These are phyloP conservation scores for Achlya hypogyna DNA, from an alignment of 352 stramenopile genomes.

Conservation along the genomic window DNA sequence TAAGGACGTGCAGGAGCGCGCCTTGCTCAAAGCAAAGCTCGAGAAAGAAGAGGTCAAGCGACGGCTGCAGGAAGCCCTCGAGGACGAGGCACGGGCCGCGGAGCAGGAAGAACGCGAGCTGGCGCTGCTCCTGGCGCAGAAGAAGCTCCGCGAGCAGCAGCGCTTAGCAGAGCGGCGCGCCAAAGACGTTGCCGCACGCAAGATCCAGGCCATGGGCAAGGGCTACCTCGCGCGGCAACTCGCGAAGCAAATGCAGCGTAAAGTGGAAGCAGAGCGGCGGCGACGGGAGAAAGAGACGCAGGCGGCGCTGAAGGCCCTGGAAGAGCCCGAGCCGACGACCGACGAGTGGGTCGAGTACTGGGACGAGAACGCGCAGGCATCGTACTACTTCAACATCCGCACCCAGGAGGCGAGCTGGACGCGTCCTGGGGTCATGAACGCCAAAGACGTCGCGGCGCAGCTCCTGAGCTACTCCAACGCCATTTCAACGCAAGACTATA, in stretches of 20 bases:
- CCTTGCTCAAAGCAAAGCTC: slow-evolving; percentile 44
- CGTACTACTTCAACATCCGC: slow-evolving; percentile 84
- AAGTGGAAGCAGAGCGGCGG: slow-evolving; percentile 57
- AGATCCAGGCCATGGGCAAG: slow-evolving; percentile 45
- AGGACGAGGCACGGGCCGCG: slow-evolving; percentile 46
- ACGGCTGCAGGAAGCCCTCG: slow-evolving; percentile 55
- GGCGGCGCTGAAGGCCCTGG: slow-evolving; percentile 41
- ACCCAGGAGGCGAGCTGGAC: slow-evolving; percentile 85
- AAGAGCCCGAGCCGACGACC: slow-evolving; percentile 6
- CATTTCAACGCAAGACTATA: slow-evolving; percentile 33
- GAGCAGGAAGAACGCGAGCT: slow-evolving; percentile 69
- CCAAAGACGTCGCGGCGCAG: slow-evolving; percentile 8
- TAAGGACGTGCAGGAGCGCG: slow-evolving; percentile 45
- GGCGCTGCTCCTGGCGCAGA: slow-evolving; percentile 66
- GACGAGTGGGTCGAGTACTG: slow-evolving; percentile 84
- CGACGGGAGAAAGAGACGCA: slow-evolving; percentile 45
- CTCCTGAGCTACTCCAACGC: slow-evolving; percentile 18
- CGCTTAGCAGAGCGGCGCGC: slow-evolving; percentile 38
- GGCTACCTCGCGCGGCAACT: slow-evolving; percentile 48
- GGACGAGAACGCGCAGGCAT: slow-evolving; percentile 82
- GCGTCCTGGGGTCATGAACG: slow-evolving; percentile 15
- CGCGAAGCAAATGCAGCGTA: slow-evolving; percentile 42
- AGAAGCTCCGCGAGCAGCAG: slow-evolving; percentile 52
- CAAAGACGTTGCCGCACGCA: slow-evolving; percentile 30
- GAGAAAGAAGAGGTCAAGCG: slow-evolving; percentile 61